These are phyloP conservation scores for Pezizomycotina sp. DNA, from an alignment of 2,329 filamentous ascomycete genomes.

Conservation along the genomic window DNA sequence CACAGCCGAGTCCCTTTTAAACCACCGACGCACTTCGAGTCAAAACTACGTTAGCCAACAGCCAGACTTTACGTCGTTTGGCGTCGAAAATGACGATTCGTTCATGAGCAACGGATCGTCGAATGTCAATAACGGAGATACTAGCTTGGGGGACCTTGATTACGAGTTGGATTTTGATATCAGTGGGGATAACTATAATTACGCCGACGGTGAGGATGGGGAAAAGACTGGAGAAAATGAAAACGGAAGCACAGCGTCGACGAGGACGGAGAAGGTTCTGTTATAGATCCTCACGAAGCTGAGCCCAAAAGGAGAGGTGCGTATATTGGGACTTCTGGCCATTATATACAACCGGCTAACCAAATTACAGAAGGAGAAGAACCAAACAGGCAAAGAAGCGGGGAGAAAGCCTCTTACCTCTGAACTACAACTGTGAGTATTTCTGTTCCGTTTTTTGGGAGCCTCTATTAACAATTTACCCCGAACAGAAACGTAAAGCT, in stretches of 20 bases:
- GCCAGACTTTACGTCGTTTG: slow-evolving; percentile 36
- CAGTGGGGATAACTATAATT: slow-evolving; percentile 55
- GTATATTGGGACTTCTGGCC: slow-evolving; percentile 3
- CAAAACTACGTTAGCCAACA: slow-evolving; percentile 34
- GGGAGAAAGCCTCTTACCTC: not conserved
- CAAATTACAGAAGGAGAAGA: not conserved
- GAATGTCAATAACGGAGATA: too few relatives aligned
- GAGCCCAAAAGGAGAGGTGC: slow-evolving; percentile 27
- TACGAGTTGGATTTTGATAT: slow-evolving; percentile 59
- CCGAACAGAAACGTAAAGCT: slow-evolving; percentile 70
- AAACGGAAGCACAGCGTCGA: slow-evolving; percentile 33
- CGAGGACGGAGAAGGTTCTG: slow-evolving; percentile 22
- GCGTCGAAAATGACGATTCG: slow-evolving; percentile 52
- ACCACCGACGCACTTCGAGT: slow-evolving; percentile 36
- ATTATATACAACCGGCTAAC: not conserved
- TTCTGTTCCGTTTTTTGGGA: slow-evolving; percentile 13
- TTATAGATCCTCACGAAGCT: slow-evolving; percentile 22
- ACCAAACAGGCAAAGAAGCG: not conserved
- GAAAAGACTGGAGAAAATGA: slow-evolving; percentile 48
- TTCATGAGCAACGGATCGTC: too few relatives aligned
- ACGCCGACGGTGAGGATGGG: slow-evolving; percentile 41
- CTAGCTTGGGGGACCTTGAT: slow-evolving; percentile 45
- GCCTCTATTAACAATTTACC: slow-evolving; percentile 17
- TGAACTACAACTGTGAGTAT: slow-evolving; percentile 5
- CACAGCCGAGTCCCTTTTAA: slow-evolving; percentile 33